phyloP scores from a whole-genome alignment of 768 basidiomycete genomes.

The Tylopilus sp. region DNA sequence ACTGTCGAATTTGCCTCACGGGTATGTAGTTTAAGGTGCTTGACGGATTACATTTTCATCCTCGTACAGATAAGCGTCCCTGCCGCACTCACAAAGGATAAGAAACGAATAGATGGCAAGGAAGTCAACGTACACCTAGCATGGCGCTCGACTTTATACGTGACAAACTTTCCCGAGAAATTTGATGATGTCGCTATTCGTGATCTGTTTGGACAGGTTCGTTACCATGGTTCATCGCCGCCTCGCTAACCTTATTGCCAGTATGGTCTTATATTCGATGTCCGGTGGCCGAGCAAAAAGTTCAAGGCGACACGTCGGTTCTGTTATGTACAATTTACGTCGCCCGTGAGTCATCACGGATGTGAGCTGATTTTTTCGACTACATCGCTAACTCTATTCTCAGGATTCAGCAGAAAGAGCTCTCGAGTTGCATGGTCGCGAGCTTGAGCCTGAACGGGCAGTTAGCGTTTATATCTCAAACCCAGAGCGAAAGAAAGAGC shows the following conservation, averaged over 20 bases:
- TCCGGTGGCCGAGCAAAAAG: slow-evolving; percentile 98
- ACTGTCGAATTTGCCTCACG: slow-evolving; percentile 84
- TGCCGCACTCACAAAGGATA: slow-evolving; percentile 89
- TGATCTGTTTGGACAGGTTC: slow-evolving; percentile 73
- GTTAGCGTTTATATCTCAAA: slow-evolving; percentile 86
- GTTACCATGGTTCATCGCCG: slow-evolving; percentile 9
- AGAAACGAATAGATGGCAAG: slow-evolving; percentile 72
- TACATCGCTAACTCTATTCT: neutral
- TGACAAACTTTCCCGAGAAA: slow-evolving; percentile 91
- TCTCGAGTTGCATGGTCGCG: slow-evolving; percentile 73
- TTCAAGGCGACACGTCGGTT: slow-evolving; percentile 90
- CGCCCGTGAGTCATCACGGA: slow-evolving; percentile 55
- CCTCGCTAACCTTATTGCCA: slow-evolving; percentile 28
- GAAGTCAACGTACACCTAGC: slow-evolving; percentile 87
- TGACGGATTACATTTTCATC: neutral
- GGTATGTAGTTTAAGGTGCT: slow-evolving; percentile 21
- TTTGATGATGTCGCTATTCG: slow-evolving; percentile 76
- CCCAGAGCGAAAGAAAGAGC: slow-evolving; percentile 82
- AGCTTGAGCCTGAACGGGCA: slow-evolving; percentile 63
- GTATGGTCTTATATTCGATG: slow-evolving; percentile 91
- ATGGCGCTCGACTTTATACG: slow-evolving; percentile 92
- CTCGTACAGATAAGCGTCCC: slow-evolving; percentile 68
- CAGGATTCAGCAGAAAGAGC: slow-evolving; percentile 71
- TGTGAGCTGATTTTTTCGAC: neutral
- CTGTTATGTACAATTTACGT: slow-evolving; percentile 90